Conservation (phyloP, 2,329 filamentous ascomycete species). For the Cylindrodendrum hubeiense region DNA sequence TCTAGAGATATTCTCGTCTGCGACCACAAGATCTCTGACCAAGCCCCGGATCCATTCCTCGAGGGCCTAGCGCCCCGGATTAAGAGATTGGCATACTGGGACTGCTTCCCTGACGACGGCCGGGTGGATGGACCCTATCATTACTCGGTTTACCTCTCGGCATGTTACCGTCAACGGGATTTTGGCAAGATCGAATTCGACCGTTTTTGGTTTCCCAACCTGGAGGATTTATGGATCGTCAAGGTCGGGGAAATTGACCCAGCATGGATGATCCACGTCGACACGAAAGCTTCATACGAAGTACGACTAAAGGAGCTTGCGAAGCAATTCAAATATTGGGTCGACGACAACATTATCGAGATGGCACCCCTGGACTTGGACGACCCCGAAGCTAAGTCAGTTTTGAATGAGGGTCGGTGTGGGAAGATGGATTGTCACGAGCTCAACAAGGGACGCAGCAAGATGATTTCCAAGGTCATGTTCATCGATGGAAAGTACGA, state of each 20-base stretch:
- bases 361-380: conserved; percentile 51
- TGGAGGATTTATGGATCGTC: conserved; percentile 54
- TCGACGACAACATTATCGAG: conserved; percentile 53
- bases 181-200: conserved; percentile 52
- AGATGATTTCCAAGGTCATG: conserved; percentile 53
- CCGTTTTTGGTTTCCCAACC: conserved; percentile 54
- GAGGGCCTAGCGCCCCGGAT: conserved; percentile 50
- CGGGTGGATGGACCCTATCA: conserved; percentile 49
- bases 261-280: conserved; percentile 51
- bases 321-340: conserved; percentile 55
- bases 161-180: conserved; percentile 47
- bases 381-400: conserved; percentile 49
- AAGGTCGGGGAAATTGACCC: conserved; percentile 54
- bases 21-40: conserved; percentile 52
- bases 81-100: conserved; percentile 54
- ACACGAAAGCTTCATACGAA: conserved; percentile 46
- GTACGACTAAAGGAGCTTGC: conserved; percentile 48
- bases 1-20: conserved; percentile 53
- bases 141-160: conserved; percentile 52
- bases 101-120: conserved; percentile 55
- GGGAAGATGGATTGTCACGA: conserved; percentile 50
- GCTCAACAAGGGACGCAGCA: conserved; percentile 50
- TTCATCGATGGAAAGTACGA: conserved; percentile 52
- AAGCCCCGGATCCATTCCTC: conserved; percentile 47
- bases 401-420: conserved; percentile 52